Conservation (phyloP, 306 rosid species). For the Delonix regia region DNA sequence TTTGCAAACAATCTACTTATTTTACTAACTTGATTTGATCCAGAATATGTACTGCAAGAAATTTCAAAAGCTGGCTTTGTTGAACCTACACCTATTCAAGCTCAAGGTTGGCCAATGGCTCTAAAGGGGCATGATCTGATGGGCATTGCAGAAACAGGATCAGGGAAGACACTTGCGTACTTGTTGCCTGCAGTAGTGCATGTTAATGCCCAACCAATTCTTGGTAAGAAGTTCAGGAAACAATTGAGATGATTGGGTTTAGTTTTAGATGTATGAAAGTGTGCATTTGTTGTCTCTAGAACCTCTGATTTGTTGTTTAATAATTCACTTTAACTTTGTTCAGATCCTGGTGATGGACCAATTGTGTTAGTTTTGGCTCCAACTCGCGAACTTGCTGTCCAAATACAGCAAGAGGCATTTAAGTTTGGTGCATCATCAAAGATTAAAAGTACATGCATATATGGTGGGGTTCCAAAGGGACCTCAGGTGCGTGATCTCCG, state of each 20-base stretch:
- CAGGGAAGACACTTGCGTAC: constrained; percentile 96
- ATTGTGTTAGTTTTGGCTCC: constrained; percentile 95
- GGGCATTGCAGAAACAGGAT: constrained; percentile 96
- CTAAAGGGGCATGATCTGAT: constrained; percentile 90
- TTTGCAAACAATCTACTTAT: constrained; percentile 27
- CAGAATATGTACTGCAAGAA: constrained; percentile 87
- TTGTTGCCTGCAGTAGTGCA: constrained; percentile 92
- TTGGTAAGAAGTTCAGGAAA: constrained; percentile 52
- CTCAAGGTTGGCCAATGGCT: constrained; percentile 99
- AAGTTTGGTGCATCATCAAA: constrained; percentile 93
- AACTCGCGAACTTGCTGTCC: constrained; percentile 92
- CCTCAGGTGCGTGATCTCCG: constrained; percentile 97
- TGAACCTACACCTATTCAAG: constrained; percentile 96
- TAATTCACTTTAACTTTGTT: constrained; percentile 26
- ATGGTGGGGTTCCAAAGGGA: constrained; percentile 96
- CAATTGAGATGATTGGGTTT: constrained; percentile 14
- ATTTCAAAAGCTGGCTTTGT: constrained; percentile 81
- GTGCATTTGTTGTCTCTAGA: constrained; percentile 1
- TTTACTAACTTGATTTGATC: constrained; percentile 15
- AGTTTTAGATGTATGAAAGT: not conserved
- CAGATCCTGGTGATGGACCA: constrained; percentile 96
- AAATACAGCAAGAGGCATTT: constrained; percentile 86
- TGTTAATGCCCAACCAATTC: constrained; percentile 92
- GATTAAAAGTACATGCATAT: constrained; percentile 89
- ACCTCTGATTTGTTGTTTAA: not conserved